phyloP scores from a whole-genome alignment of 2,329 filamentous ascomycete genomes.

The Verticillium nubilum region DNA sequence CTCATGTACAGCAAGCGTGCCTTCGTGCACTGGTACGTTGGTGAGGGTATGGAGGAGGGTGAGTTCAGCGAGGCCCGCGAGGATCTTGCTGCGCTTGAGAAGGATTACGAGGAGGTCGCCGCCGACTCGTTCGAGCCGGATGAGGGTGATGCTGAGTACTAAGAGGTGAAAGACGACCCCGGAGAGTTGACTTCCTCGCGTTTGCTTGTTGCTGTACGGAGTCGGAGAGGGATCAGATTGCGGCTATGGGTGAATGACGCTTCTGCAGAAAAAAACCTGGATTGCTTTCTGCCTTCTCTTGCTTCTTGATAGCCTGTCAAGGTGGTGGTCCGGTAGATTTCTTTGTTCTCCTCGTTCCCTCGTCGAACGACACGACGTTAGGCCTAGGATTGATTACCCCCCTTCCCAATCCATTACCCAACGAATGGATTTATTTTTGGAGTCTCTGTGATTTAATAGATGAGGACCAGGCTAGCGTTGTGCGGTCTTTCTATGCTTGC shows the following conservation, averaged over 20 bases:
- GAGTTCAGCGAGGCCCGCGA: constrained; percentile 85
- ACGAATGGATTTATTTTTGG: constrained; percentile 11
- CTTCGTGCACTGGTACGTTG: constrained; percentile 76
- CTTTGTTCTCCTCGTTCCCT: constrained; percentile 7
- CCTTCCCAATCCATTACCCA: constrained; percentile 5
- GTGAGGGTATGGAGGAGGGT: constrained; percentile 89
- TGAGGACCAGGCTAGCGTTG: constrained; percentile 4
- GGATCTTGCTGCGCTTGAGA: constrained; percentile 79
- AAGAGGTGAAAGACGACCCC: constrained; percentile 25
- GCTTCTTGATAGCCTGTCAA: constrained; percentile 9
- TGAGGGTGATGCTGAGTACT: constrained; percentile 74
- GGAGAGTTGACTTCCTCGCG: constrained; percentile 4
- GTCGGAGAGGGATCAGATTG: constrained; percentile 3
- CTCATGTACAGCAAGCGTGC: constrained; percentile 76
- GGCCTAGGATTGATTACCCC: constrained; percentile 9
- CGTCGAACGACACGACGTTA: constrained; percentile 8
- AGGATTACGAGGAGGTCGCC: constrained; percentile 82
- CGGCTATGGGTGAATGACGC: constrained; percentile 1
- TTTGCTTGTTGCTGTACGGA: constrained; percentile 4
- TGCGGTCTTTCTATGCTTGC: not conserved
- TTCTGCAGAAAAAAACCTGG: not conserved
- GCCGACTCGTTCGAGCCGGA: constrained; percentile 63
- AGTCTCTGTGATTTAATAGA: constrained; percentile 10
- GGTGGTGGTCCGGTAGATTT: constrained; percentile 10
- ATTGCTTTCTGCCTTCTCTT: constrained; percentile 1